These are phyloP conservation scores for Lactifluus subvellereus DNA, from an alignment of 768 basidiomycete genomes.

Conservation along the genomic window DNA sequence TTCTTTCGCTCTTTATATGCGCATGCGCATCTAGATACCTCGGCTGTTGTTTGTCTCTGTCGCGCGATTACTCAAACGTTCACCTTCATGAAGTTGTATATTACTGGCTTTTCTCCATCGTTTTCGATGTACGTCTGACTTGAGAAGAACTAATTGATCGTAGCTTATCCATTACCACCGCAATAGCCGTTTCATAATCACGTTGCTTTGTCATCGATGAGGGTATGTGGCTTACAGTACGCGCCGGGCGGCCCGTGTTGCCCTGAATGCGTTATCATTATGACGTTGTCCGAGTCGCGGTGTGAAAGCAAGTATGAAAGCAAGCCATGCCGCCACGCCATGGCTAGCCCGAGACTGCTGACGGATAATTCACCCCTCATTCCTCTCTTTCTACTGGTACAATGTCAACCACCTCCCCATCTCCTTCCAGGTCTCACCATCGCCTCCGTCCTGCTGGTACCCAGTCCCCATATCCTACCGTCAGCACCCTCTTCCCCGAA, in stretches of 20 bases:
- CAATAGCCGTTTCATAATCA: not conserved
- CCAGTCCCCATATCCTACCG: conserved; percentile 27
- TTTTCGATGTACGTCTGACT: not conserved
- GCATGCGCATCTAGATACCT: conserved; percentile 20
- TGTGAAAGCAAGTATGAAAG: no score
- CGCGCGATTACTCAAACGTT: not conserved
- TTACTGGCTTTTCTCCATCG: not conserved
- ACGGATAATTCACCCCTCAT: no score
- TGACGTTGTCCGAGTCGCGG: no score
- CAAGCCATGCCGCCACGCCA: no score
- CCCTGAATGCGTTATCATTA: no score
- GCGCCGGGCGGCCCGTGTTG: no score
- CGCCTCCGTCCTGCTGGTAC: conserved; percentile 23
- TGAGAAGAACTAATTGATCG: not conserved
- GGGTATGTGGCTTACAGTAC: no score
- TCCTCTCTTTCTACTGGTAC: not conserved
- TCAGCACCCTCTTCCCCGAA: conserved; percentile 40
- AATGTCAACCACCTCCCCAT: conserved; percentile 7
- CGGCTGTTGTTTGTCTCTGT: conserved; percentile 6
- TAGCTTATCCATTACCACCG: conserved; percentile 2
- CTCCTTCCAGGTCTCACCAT: conserved; percentile 10
- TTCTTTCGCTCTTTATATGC: conserved; percentile 12
- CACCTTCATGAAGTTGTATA: conserved; percentile 11
- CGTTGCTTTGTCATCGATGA: not conserved
- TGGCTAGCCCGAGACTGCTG: no score